phyloP scores from a whole-genome alignment of 2,329 filamentous ascomycete genomes.

The Sphaerulina populicola region DNA sequence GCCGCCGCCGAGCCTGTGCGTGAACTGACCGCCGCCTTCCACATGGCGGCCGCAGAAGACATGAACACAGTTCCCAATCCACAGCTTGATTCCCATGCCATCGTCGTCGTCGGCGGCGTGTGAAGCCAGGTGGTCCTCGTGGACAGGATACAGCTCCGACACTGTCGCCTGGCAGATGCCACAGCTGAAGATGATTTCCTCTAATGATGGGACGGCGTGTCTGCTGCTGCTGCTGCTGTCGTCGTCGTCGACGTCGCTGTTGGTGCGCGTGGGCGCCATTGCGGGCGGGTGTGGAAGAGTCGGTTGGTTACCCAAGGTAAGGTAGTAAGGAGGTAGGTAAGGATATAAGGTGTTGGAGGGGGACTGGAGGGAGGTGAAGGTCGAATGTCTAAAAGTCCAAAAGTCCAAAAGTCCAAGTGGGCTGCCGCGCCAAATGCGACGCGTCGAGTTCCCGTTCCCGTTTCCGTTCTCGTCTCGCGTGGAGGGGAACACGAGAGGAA shows the following conservation, averaged over 20 bases:
- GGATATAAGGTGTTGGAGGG: too few relatives aligned
- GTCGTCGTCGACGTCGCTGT: neutral
- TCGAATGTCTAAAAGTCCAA: too few relatives aligned
- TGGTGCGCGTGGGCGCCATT: constrained; percentile 13
- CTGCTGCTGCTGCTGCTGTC: too few relatives aligned
- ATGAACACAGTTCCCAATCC: constrained; percentile 44
- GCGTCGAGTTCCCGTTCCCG: too few relatives aligned
- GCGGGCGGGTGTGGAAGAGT: neutral
- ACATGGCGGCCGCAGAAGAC: constrained; percentile 44
- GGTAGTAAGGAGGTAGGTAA: too few relatives aligned
- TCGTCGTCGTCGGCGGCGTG: constrained; percentile 26
- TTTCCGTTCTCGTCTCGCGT: too few relatives aligned
- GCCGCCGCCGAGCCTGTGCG: constrained; percentile 18
- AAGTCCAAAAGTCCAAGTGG: too few relatives aligned
- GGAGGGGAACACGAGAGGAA: too few relatives aligned
- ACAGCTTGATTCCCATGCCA: constrained; percentile 39
- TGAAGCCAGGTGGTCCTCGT: constrained; percentile 33
- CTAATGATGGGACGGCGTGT: constrained; percentile 13
- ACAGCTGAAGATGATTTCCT: constrained; percentile 44
- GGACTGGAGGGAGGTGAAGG: too few relatives aligned
- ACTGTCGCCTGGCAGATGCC: constrained; percentile 41
- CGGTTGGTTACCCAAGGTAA: too few relatives aligned
- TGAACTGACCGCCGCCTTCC: constrained; percentile 40
- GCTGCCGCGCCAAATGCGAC: too few relatives aligned
- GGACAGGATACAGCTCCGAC: constrained; percentile 39